These are phyloP conservation scores for Cyclanthera cordifolia DNA, from an alignment of 306 rosid species.

Conservation along the genomic window DNA sequence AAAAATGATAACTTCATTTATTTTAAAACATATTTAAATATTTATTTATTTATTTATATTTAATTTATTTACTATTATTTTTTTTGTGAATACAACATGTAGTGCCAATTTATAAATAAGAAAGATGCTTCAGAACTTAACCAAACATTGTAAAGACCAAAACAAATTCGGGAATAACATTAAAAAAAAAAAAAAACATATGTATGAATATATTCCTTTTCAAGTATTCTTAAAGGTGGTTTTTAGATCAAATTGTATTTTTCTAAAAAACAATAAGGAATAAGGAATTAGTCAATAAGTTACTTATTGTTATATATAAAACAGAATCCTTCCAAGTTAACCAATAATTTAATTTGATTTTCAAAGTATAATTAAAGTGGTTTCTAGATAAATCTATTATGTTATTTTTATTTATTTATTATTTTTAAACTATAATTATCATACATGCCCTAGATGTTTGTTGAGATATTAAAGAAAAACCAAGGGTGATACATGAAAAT, in stretches of 20 bases:
- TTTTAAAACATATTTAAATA: no score
- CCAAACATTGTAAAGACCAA: not conserved
- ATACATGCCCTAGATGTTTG: no score
- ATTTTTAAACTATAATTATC: not conserved
- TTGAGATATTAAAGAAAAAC: not conserved
- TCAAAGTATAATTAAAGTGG: not conserved
- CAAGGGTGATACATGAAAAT: not conserved
- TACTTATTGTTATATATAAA: no score
- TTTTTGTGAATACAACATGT: not conserved
- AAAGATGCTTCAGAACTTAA: not conserved
- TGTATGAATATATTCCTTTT: not conserved
- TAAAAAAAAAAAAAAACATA: no score
- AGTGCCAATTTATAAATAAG: no score
- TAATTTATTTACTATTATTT: no score
- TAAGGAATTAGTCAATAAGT: not conserved
- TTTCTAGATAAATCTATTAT: not conserved
- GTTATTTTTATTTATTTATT: no score
- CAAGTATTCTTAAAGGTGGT: not conserved
- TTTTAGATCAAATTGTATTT: not conserved
- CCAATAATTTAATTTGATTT: not conserved
- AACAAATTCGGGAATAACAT: not conserved
- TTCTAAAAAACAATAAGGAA: not conserved
- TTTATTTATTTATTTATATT: no score
- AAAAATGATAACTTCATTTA: no score
- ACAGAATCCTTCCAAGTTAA: not conserved